Percentiles rank a stretch among this genome's conserved stretches.
Conservation (phyloP, 495 filamentous ascomycete genomes). For the Penicillium nucicola region DNA sequence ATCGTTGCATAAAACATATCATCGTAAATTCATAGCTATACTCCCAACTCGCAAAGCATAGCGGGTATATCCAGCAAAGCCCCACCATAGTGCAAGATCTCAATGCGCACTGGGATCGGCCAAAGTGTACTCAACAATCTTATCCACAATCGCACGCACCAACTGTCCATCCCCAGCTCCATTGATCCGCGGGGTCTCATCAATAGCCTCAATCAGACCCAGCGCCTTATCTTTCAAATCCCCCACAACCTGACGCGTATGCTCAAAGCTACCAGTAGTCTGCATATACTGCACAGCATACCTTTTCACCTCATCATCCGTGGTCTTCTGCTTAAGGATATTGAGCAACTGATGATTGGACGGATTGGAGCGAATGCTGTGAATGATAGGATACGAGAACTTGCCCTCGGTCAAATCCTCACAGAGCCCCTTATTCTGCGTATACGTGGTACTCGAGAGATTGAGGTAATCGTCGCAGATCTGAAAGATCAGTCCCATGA, state of each 20-base stretch:
- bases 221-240: slow-evolving; percentile 65
- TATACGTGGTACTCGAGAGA: slow-evolving; percentile 67
- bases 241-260: slow-evolving; percentile 68
- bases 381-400: slow-evolving; percentile 96
- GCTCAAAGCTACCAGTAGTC: slow-evolving; percentile 81
- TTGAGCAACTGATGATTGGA: slow-evolving; percentile 80
- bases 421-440: slow-evolving; percentile 87
- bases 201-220: slow-evolving; percentile 65
- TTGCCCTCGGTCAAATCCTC: slow-evolving; percentile 98
- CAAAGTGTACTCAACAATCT: slow-evolving; percentile 42
- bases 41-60: neutral
- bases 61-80: neutral
- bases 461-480: slow-evolving; percentile 97
- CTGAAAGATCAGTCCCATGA: slow-evolving; percentile 91
- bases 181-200: slow-evolving; percentile 40
- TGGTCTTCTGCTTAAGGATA: slow-evolving; percentile 86
- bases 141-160: slow-evolving; percentile 44
- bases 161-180: slow-evolving; percentile 33
- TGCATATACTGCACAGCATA: slow-evolving; percentile 95
- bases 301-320: slow-evolving; percentile 81
- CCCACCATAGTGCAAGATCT: neutral
- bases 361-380: slow-evolving; percentile 82
- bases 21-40: slow-evolving; percentile 4
- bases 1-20: slow-evolving; percentile 2
- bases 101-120: slow-evolving; percentile 12